Evolutionary conservation across 1,284 basidiomycete genomes (phyloP), one percentile per base, ranked within the genome.

Genomic region (Ganoderma boninense): DNA sequence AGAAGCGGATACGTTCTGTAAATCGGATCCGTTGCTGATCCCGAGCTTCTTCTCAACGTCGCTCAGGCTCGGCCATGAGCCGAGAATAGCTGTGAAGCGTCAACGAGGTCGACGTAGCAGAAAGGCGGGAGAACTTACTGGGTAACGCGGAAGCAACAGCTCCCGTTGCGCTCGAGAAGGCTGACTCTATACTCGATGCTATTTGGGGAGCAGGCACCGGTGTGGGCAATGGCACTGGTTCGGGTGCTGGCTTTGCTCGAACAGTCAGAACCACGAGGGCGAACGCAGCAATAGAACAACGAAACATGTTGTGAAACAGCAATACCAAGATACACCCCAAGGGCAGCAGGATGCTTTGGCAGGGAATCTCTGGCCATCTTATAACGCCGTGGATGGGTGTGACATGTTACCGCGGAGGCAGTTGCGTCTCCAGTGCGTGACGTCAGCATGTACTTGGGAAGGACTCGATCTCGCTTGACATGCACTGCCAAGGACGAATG

Each of bases 21-120:
- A 29, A 29, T 29, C 26, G 26, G 26, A 29, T 29, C 26, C 26
- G 26, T 29, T 29, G 26, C 26, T 29, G 26, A 29, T 2, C 26
- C 78, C 68, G 20, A 78, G 43, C 66, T 75, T 73, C 66, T 77
- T 74, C 74, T 79, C 76, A 54, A 78, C 78, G 73, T 76, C 74
- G 54, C 67, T 67, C 62, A 79, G 68, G 71, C 76, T 79, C 13
- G 78, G 77, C 73, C 76, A 78, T 59, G 60, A 61, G 2, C 76
- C 76, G 18, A 79, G 73, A 4, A 79, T 66, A 16, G 74, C 77
- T 78, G 40, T 8, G 23, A 20, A n/a, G 54, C 29, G 10, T 68
- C 16, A 49, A 8, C 8, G 20, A 23, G 18, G 20, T 11, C 23
- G 29, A 26, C n/a, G 16, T 1, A 18, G 42, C 14, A 10, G 43